Conservation (phyloP, 2,329 filamentous ascomycete species). For the Xylaria sp. region DNA sequence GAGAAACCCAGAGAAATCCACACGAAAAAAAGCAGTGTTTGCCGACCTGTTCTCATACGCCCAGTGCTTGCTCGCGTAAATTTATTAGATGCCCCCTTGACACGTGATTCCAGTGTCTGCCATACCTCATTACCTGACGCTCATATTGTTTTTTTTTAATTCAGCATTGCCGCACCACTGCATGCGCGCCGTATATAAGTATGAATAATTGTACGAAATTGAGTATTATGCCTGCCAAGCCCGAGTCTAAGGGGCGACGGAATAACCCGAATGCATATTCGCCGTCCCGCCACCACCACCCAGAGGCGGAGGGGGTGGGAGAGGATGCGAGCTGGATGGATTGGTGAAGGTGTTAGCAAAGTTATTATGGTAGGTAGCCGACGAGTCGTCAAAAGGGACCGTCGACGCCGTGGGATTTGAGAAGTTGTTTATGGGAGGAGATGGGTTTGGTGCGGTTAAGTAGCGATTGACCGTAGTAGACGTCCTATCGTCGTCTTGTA, state of each 20-base stretch:
- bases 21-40: background rate
- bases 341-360: constrained; percentile 13
- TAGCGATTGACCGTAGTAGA: background rate
- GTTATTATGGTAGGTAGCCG: constrained; percentile 13
- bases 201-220: background rate
- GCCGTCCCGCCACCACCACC: background rate
- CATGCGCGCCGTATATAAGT: background rate
- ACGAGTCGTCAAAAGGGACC: background rate
- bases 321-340: background rate
- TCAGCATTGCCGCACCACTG: background rate
- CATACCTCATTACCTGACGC: background rate
- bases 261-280: constrained; percentile 11
- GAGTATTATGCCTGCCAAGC: background rate
- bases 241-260: constrained; percentile 2
- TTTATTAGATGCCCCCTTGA: background rate
- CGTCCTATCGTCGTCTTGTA: constrained; percentile 26
- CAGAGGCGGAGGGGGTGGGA: background rate
- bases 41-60: background rate
- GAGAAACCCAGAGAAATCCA: no score
- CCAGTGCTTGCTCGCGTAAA: constrained; percentile 4
- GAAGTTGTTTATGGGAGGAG: background rate
- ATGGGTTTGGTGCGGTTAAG: background rate
- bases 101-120: background rate
- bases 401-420: background rate
- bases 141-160: no score